A percentile compares a stretch with the other conserved stretches of the same genome.
Evolutionary conservation across 1,284 basidiomycete genomes (phyloP).

Genomic region (Exobasidium rhododendri): DNA sequence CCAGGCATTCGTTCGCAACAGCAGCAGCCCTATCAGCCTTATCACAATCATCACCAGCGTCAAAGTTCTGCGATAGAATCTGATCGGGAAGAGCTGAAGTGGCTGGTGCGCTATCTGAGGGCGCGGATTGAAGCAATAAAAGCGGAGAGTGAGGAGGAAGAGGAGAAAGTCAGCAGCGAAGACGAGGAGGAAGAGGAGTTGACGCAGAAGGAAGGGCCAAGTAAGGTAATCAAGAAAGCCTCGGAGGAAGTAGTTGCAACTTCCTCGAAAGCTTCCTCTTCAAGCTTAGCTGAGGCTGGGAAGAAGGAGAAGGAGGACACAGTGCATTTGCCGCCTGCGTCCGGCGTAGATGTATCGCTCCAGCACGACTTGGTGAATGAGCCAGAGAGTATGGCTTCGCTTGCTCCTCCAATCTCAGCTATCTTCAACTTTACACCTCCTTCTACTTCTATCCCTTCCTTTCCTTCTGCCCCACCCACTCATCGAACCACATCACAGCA

Average conservation of each 20-base stretch:
- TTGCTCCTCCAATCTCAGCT: neutral
- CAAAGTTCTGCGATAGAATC: neutral
- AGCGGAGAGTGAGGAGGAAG: constrained; percentile 17
- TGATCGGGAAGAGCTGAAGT: constrained; percentile 13
- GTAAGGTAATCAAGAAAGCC: no score
- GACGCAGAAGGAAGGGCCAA: no score
- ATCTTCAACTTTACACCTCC: neutral
- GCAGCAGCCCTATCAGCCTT: neutral
- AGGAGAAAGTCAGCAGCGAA: constrained; percentile 10
- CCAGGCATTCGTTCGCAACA: neutral
- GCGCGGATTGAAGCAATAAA: constrained; percentile 19
- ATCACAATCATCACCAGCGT: constrained; percentile 1
- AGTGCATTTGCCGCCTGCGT: no score
- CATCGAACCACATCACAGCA: neutral
- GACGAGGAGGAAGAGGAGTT: neutral
- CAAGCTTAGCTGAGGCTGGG: no score
- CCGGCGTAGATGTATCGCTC: no score
- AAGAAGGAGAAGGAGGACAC: no score
- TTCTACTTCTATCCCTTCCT: neutral
- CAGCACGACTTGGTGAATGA: no score
- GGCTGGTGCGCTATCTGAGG: constrained; percentile 16
- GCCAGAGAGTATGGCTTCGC: neutral
- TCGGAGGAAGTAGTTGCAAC: no score
- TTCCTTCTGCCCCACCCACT: neutral
- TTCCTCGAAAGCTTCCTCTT: no score